phyloP scores from a whole-genome alignment of 768 basidiomycete genomes.

The Hygrocybe coccinea region DNA sequence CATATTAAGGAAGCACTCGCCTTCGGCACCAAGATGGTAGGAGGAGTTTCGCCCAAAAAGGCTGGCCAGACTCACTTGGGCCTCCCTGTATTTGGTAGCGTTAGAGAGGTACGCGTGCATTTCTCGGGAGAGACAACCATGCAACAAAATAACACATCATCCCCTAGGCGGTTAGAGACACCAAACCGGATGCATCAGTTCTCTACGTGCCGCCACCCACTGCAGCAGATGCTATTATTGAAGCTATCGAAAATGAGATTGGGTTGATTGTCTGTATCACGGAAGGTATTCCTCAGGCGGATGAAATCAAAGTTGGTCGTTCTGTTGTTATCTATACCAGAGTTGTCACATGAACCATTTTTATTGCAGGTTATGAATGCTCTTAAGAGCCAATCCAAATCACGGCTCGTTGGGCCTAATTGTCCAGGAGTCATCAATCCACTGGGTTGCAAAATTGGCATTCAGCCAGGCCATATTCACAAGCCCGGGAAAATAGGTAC shows the following conservation, averaged over 20 bases:
- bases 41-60: slow-evolving; percentile 95
- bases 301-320: slow-evolving; percentile 79
- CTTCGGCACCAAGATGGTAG: slow-evolving; percentile 96
- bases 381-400: slow-evolving; percentile 88
- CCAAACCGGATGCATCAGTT: slow-evolving; percentile 87
- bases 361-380: slow-evolving; percentile 80
- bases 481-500: slow-evolving; percentile 91
- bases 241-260: slow-evolving; percentile 98
- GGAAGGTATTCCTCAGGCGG: slow-evolving; percentile 95
- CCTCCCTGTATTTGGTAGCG: slow-evolving; percentile 88
- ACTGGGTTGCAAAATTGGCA: slow-evolving; percentile 98
- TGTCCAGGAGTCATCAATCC: slow-evolving; percentile 99
- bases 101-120: slow-evolving; percentile 66
- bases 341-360: neutral
- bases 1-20: slow-evolving; percentile 89
- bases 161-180: slow-evolving; percentile 75
- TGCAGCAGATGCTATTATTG: slow-evolving; percentile 95
- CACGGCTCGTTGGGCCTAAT: slow-evolving; percentile 95
- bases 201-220: slow-evolving; percentile 97
- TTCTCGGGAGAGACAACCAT: neutral
- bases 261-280: slow-evolving; percentile 97
- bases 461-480: slow-evolving; percentile 97
- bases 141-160: slow-evolving; percentile 3
- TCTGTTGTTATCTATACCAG: neutral
- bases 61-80: slow-evolving; percentile 94